Evolutionary conservation across 1,139 yeast genomes (phyloP).

Genomic region (Scheffersomyces insectosa): DNA sequence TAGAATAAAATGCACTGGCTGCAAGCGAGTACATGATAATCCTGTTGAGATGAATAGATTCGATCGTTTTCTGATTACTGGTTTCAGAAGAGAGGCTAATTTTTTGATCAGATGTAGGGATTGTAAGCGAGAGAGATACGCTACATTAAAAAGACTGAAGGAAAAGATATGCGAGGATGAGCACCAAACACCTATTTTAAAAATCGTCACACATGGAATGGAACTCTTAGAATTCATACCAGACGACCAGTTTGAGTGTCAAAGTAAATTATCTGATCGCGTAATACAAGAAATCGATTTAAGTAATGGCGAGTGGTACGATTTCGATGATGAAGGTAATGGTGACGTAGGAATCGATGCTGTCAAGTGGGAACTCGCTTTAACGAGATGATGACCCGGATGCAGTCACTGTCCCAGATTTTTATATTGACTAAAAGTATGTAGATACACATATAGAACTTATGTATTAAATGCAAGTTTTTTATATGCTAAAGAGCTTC

Average conservation of each 20-base stretch:
- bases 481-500: too few species aligned
- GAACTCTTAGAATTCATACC: constrained; percentile 18
- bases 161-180: constrained; percentile 9
- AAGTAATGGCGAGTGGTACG: constrained; percentile 20
- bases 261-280: constrained; percentile 9
- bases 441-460: too few species aligned
- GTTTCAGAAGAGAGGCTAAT: constrained; percentile 18
- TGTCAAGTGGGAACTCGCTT: constrained; percentile 11
- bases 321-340: constrained; percentile 15
- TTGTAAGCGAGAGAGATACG: constrained; percentile 18
- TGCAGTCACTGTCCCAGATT: too few species aligned
- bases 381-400: neutral
- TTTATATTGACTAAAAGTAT: too few species aligned
- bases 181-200: constrained; percentile 11
- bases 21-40: constrained; percentile 17
- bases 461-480: too few species aligned
- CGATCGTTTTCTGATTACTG: constrained; percentile 15
- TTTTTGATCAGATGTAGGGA: constrained; percentile 18
- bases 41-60: constrained; percentile 20
- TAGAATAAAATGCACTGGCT: constrained; percentile 17
- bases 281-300: constrained; percentile 17
- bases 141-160: constrained; percentile 11
- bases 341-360: constrained; percentile 16
- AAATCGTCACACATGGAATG: constrained; percentile 18
- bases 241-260: constrained; percentile 18